Conservation (phyloP, 2,329 filamentous ascomycete species). For the Xylariaceae sp. region DNA sequence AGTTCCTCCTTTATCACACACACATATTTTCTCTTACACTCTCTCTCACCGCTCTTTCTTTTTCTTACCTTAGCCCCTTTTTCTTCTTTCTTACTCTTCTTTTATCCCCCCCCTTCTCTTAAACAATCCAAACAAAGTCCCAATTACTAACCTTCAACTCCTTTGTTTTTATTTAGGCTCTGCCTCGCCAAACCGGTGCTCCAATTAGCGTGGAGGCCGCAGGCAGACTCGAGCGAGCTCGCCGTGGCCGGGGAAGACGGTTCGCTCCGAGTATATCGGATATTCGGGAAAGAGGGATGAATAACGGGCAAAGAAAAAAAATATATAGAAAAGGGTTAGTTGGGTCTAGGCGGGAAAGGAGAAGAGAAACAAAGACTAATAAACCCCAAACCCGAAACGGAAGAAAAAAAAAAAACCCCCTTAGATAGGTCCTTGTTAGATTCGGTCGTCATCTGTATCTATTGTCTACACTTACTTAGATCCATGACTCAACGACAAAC, state of each 20-base stretch:
- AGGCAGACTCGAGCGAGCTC: slow-evolving; percentile 34
- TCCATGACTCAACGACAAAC: neutral
- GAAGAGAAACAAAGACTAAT: neutral
- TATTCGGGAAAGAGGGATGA: slow-evolving; percentile 26
- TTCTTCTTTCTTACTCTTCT: neutral
- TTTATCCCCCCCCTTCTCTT: neutral
- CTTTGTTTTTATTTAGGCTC: slow-evolving; percentile 33
- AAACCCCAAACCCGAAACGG: neutral
- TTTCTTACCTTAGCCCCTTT: neutral
- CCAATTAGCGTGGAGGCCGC: slow-evolving; percentile 64
- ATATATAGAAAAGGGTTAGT: neutral
- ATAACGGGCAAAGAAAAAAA: neutral
- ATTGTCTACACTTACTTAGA: neutral
- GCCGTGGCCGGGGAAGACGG: slow-evolving; percentile 56
- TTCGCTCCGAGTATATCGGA: slow-evolving; percentile 53
- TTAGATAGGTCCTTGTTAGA: neutral
- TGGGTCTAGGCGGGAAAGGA: neutral
- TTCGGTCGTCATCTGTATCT: neutral
- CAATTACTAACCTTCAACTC: neutral
- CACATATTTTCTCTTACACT: too few species aligned
- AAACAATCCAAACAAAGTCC: too few species aligned
- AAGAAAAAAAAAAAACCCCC: neutral
- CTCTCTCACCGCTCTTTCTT: neutral
- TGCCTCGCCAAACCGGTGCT: slow-evolving; percentile 60
- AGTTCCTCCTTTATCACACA: neutral